Conservation (phyloP, 169 alveolate species). For the Blepharisma undulans region DNA sequence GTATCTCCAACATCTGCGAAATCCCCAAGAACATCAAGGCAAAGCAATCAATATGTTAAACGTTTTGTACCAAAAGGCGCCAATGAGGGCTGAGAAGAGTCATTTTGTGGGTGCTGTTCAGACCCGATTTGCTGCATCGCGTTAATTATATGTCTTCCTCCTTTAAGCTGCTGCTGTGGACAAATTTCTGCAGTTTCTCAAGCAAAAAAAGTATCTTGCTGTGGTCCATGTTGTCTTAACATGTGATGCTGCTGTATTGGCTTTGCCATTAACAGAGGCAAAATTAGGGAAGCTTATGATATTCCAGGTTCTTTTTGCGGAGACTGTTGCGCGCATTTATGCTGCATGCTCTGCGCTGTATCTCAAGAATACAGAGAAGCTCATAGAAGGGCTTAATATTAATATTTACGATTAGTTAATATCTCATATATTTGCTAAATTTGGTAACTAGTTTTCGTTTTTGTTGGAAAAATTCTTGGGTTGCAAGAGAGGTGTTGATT, state of each 20-base stretch:
- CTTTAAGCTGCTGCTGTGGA: background rate
- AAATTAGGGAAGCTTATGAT: background rate
- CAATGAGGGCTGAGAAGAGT: background rate
- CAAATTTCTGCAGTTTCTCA: background rate
- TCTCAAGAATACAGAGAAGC: background rate
- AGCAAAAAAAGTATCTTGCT: background rate
- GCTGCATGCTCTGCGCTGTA: background rate
- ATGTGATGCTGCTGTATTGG: background rate
- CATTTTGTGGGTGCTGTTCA: background rate
- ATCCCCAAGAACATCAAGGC: background rate
- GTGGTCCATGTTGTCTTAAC: background rate
- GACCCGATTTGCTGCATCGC: background rate
- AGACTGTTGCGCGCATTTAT: background rate
- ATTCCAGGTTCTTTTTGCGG: background rate
- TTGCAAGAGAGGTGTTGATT: background rate
- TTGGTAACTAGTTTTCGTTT: background rate
- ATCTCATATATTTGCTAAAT: background rate
- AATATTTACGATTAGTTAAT: background rate
- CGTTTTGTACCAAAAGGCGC: background rate
- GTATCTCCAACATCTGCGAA: background rate
- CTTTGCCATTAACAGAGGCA: background rate
- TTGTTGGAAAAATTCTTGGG: background rate
- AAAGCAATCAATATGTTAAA: background rate
- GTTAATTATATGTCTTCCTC: background rate
- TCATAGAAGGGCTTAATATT: background rate